Conservation (phyloP, 2,329 filamentous ascomycete species). For the Daldinia sp. region DNA sequence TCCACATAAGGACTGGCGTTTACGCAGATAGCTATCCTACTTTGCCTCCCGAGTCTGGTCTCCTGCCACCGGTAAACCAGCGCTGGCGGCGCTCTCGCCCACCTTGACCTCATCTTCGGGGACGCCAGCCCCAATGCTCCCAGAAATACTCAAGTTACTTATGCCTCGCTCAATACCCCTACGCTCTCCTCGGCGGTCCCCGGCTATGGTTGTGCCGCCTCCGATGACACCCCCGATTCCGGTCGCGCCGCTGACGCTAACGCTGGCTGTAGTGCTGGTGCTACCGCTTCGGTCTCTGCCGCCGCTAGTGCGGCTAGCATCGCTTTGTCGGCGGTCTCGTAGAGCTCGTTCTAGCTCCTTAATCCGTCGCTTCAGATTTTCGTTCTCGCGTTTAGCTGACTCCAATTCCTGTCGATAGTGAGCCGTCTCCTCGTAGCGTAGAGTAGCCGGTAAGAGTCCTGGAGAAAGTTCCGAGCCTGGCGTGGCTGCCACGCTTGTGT, state of each 20-base stretch:
- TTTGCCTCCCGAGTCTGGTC: conserved; percentile 35
- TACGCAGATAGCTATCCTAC: conserved; percentile 15
- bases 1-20: neutral
- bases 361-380: conserved; percentile 69
- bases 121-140: conserved; percentile 65
- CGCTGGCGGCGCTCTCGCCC: conserved; percentile 71
- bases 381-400: conserved; percentile 72
- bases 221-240: conserved; percentile 43
- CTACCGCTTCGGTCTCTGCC: conserved; percentile 61
- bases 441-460: conserved; percentile 66
- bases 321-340: conserved; percentile 61
- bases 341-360: conserved; percentile 71
- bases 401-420: conserved; percentile 72
- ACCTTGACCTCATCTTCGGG: conserved; percentile 71
- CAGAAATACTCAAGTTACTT: conserved; percentile 60
- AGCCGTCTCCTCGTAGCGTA: conserved; percentile 72
- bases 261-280: conserved; percentile 65
- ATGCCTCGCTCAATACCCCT: conserved; percentile 58
- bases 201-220: conserved; percentile 60
- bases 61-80: conserved; percentile 48
- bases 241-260: conserved; percentile 56
- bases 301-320: conserved; percentile 45
- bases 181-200: conserved; percentile 56
- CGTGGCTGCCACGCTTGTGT: conserved; percentile 56
- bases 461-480: conserved; percentile 64